Conservation (phyloP, 352 stramenopile genomes). For the Sclerospora graminicola region DNA sequence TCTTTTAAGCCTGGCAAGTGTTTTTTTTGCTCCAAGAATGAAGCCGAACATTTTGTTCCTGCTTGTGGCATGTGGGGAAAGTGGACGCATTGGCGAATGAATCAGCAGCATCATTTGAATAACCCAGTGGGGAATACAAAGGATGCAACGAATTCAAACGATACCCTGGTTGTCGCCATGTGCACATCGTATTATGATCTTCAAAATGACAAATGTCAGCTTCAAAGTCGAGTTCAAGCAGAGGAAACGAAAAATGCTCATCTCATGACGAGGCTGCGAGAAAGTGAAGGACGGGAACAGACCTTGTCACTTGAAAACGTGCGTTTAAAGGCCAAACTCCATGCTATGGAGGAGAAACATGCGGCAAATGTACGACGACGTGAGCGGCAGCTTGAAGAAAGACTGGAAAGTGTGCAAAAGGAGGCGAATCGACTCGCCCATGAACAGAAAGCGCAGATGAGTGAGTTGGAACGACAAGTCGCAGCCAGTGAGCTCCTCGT, state of each 20-base stretch:
- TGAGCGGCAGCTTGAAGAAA: constrained; percentile 28
- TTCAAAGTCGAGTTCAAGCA: constrained; percentile 26
- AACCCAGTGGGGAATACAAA: too few species aligned
- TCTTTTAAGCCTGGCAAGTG: constrained; percentile 76
- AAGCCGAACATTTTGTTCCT: constrained; percentile 68
- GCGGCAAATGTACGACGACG: constrained; percentile 22
- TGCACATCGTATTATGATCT: constrained; percentile 83
- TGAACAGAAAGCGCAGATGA: constrained; percentile 24
- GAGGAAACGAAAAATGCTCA: constrained; percentile 24
- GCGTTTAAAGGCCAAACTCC: constrained; percentile 32
- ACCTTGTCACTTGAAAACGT: constrained; percentile 20
- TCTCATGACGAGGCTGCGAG: constrained; percentile 19
- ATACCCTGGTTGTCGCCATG: constrained; percentile 38
- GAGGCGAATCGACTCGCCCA: too few species aligned
- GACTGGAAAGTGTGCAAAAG: constrained; percentile 38
- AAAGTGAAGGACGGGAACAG: constrained; percentile 12
- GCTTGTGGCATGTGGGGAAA: constrained; percentile 78
- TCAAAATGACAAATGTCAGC: constrained; percentile 50
- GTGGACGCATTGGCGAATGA: constrained; percentile 81
- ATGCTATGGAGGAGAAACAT: constrained; percentile 42
- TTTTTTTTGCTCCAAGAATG: constrained; percentile 82
- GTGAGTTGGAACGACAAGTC: constrained; percentile 14
- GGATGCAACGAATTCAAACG: constrained; percentile 14
- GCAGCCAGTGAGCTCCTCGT: constrained; percentile 13
- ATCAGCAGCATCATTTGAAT: constrained; percentile 43